Conservation (phyloP, 2,329 filamentous ascomycete species). For the Ophiostoma angusticollis region DNA sequence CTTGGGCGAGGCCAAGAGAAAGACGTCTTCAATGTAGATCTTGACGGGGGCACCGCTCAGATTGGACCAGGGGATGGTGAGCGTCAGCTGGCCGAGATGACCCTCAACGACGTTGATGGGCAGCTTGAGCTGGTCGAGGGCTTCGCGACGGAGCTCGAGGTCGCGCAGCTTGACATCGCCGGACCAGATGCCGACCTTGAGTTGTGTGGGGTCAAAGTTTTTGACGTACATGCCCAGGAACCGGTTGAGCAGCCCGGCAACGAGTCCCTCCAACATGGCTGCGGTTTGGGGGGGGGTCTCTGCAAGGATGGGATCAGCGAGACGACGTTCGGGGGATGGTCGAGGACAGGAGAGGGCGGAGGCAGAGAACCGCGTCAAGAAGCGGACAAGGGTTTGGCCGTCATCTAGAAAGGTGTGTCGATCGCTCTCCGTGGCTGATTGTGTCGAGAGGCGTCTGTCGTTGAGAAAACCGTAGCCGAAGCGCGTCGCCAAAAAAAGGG, state of each 20-base stretch:
- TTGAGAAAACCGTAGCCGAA: too few species aligned
- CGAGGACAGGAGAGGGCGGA: not conserved
- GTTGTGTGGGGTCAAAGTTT: conserved; percentile 95
- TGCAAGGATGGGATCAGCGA: not conserved
- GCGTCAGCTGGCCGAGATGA: conserved; percentile 79
- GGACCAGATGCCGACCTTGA: conserved; percentile 98
- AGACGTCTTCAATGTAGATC: conserved; percentile 94
- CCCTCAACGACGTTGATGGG: conserved; percentile 95
- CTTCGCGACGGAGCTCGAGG: conserved; percentile 84
- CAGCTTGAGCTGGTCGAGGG: conserved; percentile 90
- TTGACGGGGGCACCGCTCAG: conserved; percentile 86
- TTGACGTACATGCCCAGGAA: conserved; percentile 99
- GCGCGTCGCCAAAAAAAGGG: too few species aligned
- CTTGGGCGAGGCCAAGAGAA: conserved; percentile 84
- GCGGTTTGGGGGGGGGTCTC: conserved; percentile 21
- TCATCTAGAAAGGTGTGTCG: too few species aligned
- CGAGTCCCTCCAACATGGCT: conserved; percentile 91
- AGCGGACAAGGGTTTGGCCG: too few species aligned
- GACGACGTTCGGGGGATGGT: not conserved
- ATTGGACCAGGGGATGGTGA: conserved; percentile 96
- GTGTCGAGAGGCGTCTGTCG: too few species aligned
- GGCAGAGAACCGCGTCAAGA: too few species aligned
- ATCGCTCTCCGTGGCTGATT: too few species aligned
- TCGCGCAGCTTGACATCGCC: conserved; percentile 93
- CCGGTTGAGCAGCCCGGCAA: conserved; percentile 93